A percentile compares a stretch with the other conserved stretches of the same genome.
Evolutionary conservation across 441 rosid species (phyloP).

Genomic region (Dalechampia spathulata): DNA sequence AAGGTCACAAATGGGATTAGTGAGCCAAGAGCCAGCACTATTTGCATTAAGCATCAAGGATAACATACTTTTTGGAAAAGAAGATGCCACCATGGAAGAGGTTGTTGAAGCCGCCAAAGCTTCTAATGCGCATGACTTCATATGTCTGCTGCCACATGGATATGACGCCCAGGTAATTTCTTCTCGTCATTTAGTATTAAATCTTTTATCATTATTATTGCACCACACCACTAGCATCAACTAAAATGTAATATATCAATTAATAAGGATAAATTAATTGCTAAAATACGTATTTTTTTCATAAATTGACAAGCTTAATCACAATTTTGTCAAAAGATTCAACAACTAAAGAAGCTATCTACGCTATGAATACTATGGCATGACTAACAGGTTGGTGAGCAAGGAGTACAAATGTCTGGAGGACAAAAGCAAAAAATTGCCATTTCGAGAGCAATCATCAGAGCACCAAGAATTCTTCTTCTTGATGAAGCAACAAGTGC

Average conservation of each 20-base stretch:
- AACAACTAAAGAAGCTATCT: not conserved
- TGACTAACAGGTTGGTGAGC: conserved; percentile 58
- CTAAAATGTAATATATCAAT: no score
- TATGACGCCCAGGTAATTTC: conserved; percentile 64
- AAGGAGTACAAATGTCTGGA: conserved; percentile 73
- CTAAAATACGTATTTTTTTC: no score
- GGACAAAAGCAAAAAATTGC: conserved; percentile 82
- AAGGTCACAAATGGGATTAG: conserved; percentile 76
- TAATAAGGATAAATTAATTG: no score
- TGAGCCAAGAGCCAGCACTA: conserved; percentile 64
- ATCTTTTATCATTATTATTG: no score
- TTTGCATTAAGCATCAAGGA: conserved; percentile 69
- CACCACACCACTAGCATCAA: no score
- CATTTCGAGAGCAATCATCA: conserved; percentile 69
- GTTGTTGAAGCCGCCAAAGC: conserved; percentile 65
- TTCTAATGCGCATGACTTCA: conserved; percentile 69
- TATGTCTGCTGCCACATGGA: conserved; percentile 46
- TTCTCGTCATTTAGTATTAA: conserved; percentile 1
- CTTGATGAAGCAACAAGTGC: no score
- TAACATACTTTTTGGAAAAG: conserved; percentile 75
- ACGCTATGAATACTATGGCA: not conserved
- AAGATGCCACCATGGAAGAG: conserved; percentile 54
- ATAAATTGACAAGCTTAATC: not conserved
- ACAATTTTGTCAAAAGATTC: not conserved
- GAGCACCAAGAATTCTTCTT: conserved; percentile 63